Conservation (phyloP, 768 basidiomycete genomes). For the Lyophyllum shimeji region DNA sequence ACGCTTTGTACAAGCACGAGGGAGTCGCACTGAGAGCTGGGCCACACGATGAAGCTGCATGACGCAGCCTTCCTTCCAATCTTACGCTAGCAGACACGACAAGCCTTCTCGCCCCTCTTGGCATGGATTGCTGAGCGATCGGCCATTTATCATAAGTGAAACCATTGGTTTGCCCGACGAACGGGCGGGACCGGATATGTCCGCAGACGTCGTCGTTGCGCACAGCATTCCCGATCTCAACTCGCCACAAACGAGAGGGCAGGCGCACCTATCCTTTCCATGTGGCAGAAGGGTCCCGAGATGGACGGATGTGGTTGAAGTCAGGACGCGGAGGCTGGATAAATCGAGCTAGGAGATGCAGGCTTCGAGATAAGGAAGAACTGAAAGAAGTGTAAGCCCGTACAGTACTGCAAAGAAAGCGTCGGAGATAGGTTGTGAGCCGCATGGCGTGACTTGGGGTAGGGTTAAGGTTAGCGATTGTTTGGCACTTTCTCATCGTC, state of each 20-base stretch:
- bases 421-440: background rate
- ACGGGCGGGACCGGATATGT: background rate
- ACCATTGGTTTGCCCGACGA: background rate
- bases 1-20: background rate
- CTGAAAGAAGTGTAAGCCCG: background rate
- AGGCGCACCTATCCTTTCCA: background rate
- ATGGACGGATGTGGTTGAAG: background rate
- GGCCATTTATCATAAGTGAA: background rate
- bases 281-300: background rate
- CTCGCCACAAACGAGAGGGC: background rate
- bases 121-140: no score
- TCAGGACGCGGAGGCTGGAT: background rate
- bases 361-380: background rate
- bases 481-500: conserved; percentile 15
- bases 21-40: no score
- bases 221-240: background rate
- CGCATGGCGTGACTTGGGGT: background rate
- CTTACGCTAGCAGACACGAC: background rate
- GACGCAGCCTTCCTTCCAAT: background rate
- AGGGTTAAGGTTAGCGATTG: conserved; percentile 18
- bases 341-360: background rate
- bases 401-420: no score
- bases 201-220: background rate
- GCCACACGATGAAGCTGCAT: background rate
- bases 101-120: no score